These are phyloP conservation scores for Aspergillus bertholletiae DNA, from an alignment of 495 filamentous ascomycete species.

Conservation along the genomic window DNA sequence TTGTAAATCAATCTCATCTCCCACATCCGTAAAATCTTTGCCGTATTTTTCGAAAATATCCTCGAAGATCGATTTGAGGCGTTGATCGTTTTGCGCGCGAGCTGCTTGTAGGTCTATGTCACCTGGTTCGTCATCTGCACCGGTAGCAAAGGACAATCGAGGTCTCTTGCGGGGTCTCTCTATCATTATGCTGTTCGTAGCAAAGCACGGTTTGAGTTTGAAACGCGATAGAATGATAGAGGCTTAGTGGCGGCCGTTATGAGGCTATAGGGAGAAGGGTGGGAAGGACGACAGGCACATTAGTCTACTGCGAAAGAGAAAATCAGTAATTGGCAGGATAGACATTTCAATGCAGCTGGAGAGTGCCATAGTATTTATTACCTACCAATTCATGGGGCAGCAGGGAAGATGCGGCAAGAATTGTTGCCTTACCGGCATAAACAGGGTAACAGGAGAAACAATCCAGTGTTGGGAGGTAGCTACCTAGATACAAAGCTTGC, in stretches of 20 bases:
- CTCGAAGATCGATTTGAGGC: slow-evolving; percentile 78
- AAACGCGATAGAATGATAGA: not conserved
- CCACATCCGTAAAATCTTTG: slow-evolving; percentile 73
- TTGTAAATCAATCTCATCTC: slow-evolving; percentile 75
- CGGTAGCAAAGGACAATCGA: slow-evolving; percentile 41
- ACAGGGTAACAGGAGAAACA: not conserved
- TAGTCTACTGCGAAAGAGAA: not conserved
- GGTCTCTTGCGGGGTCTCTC: slow-evolving; percentile 57
- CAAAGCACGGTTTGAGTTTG: not conserved
- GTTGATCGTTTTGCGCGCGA: slow-evolving; percentile 57
- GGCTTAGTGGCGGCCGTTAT: not conserved
- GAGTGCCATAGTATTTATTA: not conserved
- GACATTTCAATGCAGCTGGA: not conserved
- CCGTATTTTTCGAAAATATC: slow-evolving; percentile 85
- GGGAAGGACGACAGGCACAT: not conserved
- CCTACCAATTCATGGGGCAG: not conserved
- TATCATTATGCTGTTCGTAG: slow-evolving; percentile 31
- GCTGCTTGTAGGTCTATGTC: slow-evolving; percentile 50
- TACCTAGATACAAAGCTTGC: too few species aligned
- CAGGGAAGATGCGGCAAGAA: not conserved
- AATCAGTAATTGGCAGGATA: not conserved
- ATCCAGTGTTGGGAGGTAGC: not conserved
- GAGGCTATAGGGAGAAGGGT: not conserved
- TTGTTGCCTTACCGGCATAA: not conserved
- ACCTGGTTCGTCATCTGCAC: slow-evolving; percentile 35